These are phyloP conservation scores for Microbotryum scabiosae DNA, from an alignment of 1,284 basidiomycete genomes.

Conservation along the genomic window DNA sequence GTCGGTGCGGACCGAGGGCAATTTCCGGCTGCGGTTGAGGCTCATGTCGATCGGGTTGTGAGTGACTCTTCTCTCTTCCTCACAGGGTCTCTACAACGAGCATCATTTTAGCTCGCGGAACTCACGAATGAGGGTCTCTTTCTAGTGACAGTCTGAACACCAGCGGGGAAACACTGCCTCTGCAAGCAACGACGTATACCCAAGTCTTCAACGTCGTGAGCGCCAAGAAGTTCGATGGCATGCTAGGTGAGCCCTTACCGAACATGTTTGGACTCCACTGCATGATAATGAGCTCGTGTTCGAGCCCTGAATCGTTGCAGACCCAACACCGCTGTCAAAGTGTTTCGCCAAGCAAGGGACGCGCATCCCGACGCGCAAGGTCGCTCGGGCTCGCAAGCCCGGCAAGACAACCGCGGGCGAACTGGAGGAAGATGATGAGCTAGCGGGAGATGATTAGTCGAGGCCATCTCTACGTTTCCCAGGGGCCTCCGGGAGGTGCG, in stretches of 20 bases:
- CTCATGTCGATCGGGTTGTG: slow-evolving; percentile 35
- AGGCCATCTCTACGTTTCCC: no score
- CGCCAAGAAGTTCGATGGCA: slow-evolving; percentile 85
- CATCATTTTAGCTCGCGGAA: no score
- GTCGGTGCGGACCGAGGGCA: slow-evolving; percentile 74
- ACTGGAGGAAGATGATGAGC: no score
- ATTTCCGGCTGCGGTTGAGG: slow-evolving; percentile 40
- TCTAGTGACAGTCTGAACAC: no score
- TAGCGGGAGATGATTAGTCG: no score
- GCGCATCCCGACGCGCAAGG: slow-evolving; percentile 58
- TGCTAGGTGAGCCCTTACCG: slow-evolving; percentile 57
- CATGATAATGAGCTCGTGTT: not conserved
- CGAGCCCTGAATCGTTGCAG: slow-evolving; percentile 40
- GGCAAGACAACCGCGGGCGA: no score
- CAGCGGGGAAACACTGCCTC: no score
- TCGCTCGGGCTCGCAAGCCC: not conserved
- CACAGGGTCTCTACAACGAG: no score
- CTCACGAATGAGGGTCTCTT: no score
- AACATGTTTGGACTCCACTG: not conserved
- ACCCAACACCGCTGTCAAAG: slow-evolving; percentile 78
- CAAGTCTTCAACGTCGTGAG: slow-evolving; percentile 82
- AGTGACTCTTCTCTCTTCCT: not conserved
- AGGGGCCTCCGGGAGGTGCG: no score
- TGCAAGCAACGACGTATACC: slow-evolving; percentile 49
- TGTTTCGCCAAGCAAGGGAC: slow-evolving; percentile 83